Base-by-base conservation (phyloP, 345 rosid genomes). In the Zanthoxylum bungeanum region DNA sequence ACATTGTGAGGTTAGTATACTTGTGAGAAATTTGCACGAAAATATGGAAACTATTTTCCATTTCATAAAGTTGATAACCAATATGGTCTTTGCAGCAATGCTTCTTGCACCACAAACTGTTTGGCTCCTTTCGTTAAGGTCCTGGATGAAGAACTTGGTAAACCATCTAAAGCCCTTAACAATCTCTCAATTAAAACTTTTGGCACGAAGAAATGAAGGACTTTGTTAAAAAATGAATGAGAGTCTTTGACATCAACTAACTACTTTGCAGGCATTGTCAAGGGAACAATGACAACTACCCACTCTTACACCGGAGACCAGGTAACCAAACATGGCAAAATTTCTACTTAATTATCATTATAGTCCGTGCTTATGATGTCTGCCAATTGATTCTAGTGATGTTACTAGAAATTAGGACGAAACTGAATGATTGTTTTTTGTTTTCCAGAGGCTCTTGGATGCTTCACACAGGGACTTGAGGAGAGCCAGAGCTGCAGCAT, bases 241-340 rank as follows among this genome's bases (percentile, higher is more conserved):
- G 39, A 36, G n/a, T 62, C 28, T 8, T 22, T 57, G n/a, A 24
- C 52, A n/a, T 60, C 19, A 31, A 24, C 5, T 42, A 33, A 37
- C 61, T 9, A 40, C 24, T 69, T 72, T 72, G 79, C 87, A 92
- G 99, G 98, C 75, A 92, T 92, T 77, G 92, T 95, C 66, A 95
- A 92, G 89, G 99, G 99, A 66, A 89, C 99, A 58, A 95, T 95
- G 98, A 95, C 98, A 67, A 95, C 99, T 12, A 95, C 99, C 21
- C 99, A 95, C 76, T 95, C 99, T 71, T 95, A 92, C 87, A 95
- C 98, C 0, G 97, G 99, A 36, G 99, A 95, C 84, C 99, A 94
- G 92, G 97, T 94, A 84, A 60, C 47, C 47, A n/a, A 3, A 27
- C 30, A 16, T 14, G 1, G 7, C 60, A 33, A 55, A 25, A 9